Evolutionary conservation across 2,329 filamentous ascomycete species (phyloP).

Genomic region (Ceratocystiopsis minuta): DNA sequence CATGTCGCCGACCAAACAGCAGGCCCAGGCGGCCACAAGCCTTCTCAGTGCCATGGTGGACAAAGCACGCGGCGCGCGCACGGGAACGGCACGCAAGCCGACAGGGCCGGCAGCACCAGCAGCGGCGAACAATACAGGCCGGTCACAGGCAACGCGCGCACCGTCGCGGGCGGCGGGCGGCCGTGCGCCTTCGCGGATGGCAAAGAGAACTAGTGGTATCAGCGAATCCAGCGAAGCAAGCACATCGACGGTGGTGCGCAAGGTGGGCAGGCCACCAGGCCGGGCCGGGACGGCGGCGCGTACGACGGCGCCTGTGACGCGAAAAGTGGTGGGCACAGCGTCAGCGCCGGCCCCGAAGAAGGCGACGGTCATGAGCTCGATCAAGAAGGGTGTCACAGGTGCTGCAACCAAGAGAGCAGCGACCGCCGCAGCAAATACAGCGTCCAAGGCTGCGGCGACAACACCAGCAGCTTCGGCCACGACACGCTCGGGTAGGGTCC

Average conservation of each 20-base stretch:
- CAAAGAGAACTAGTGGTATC: slow-evolving; percentile 35
- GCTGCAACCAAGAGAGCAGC: slow-evolving; percentile 27
- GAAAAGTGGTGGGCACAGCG: not conserved
- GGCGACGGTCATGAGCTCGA: slow-evolving; percentile 31
- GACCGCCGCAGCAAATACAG: slow-evolving; percentile 16
- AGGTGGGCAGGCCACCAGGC: slow-evolving; percentile 15
- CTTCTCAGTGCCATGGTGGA: slow-evolving; percentile 40
- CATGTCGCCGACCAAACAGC: slow-evolving; percentile 43
- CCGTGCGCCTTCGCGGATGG: slow-evolving; percentile 20
- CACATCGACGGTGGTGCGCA: slow-evolving; percentile 46
- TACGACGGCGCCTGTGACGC: slow-evolving; percentile 13
- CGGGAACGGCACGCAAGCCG: slow-evolving; percentile 25
- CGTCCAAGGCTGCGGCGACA: slow-evolving; percentile 21
- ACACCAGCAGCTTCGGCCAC: slow-evolving; percentile 13
- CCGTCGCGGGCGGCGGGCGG: slow-evolving; percentile 14
- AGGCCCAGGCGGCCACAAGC: slow-evolving; percentile 19
- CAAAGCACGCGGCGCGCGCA: slow-evolving; percentile 36
- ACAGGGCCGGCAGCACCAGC: slow-evolving; percentile 19
- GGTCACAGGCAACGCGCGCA: slow-evolving; percentile 14
- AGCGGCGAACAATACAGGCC: slow-evolving; percentile 12
- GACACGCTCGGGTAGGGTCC: slow-evolving; percentile 29
- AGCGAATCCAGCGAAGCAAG: slow-evolving; percentile 49
- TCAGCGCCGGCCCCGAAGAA: slow-evolving; percentile 23
- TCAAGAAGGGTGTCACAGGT: slow-evolving; percentile 32
- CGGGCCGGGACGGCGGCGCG: slow-evolving; percentile 16